Evolutionary conservation across 768 basidiomycete species (phyloP).

Genomic region (Mycena leptocephala): DNA sequence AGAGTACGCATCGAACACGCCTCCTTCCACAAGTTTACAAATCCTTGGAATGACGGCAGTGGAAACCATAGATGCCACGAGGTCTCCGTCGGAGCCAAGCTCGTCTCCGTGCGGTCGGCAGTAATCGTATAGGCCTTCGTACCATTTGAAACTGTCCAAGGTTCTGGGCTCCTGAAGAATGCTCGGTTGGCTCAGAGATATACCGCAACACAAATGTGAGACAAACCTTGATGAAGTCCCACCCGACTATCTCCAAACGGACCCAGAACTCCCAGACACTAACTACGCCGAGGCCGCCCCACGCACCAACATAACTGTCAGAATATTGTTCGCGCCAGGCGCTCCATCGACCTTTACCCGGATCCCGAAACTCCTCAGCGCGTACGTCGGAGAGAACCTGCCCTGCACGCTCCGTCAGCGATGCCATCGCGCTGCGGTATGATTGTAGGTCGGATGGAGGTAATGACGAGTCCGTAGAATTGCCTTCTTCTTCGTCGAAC

Average conservation of each 20-base stretch:
- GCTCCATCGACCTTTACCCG: slow-evolving; percentile 75
- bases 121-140: slow-evolving; percentile 83
- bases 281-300: slow-evolving; percentile 91
- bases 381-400: slow-evolving; percentile 86
- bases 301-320: slow-evolving; percentile 91
- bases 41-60: slow-evolving; percentile 86
- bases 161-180: slow-evolving; percentile 63
- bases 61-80: slow-evolving; percentile 91
- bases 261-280: slow-evolving; percentile 97
- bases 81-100: slow-evolving; percentile 87
- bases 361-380: slow-evolving; percentile 89
- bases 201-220: slow-evolving; percentile 50
- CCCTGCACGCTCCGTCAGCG: slow-evolving; percentile 66
- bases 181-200: slow-evolving; percentile 3
- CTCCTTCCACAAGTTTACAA: slow-evolving; percentile 81
- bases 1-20: slow-evolving; percentile 89
- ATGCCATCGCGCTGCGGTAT: slow-evolving; percentile 74
- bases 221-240: slow-evolving; percentile 87
- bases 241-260: slow-evolving; percentile 88
- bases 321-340: slow-evolving; percentile 84
- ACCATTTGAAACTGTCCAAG: slow-evolving; percentile 91
- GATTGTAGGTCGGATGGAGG: slow-evolving; percentile 78
- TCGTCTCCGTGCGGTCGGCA: slow-evolving; percentile 67
- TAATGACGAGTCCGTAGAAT: slow-evolving; percentile 88
- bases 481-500: slow-evolving; percentile 79